Evolutionary conservation across 352 stramenopile species (phyloP).

Genomic region (Pythium insidiosum): DNA sequence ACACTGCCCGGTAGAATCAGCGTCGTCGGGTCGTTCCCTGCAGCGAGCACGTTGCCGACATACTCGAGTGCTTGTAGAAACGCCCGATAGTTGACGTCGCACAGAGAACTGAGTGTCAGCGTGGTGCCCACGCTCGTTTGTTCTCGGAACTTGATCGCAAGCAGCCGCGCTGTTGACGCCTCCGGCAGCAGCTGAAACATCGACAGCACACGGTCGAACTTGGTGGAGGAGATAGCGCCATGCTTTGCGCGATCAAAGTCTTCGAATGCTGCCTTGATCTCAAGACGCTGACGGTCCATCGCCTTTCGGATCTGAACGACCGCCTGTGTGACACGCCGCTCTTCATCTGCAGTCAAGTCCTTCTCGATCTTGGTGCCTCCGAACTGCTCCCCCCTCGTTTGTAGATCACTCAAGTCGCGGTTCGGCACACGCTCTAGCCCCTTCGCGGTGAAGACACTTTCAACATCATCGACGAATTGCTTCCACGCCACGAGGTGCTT

Average conservation of each 20-base stretch:
- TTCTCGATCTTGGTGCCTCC: conserved; percentile 40
- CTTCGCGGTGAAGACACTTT: conserved; percentile 76
- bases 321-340: conserved; percentile 36
- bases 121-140: conserved; percentile 28
- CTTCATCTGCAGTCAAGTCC: conserved; percentile 37
- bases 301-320: conserved; percentile 41
- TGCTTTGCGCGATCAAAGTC: conserved; percentile 78
- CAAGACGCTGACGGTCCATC: conserved; percentile 60
- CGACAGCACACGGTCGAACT: conserved; percentile 79
- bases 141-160: conserved; percentile 76
- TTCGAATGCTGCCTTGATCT: conserved; percentile 76
- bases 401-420: conserved; percentile 36
- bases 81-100: conserved; percentile 79
- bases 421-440: conserved; percentile 55
- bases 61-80: conserved; percentile 63
- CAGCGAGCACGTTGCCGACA: conserved; percentile 16
- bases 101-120: conserved; percentile 55
- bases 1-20: conserved; percentile 43
- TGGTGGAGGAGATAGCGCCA: conserved; percentile 64
- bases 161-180: conserved; percentile 27
- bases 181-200: conserved; percentile 63
- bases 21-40: conserved; percentile 12
- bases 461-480: conserved; percentile 71
- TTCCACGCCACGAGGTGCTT: conserved; percentile 64
- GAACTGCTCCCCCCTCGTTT: conserved; percentile 49